These are phyloP conservation scores for Pseudogymnoascus sp. DNA, from an alignment of 2,329 filamentous ascomycete genomes.

Conservation along the genomic window DNA sequence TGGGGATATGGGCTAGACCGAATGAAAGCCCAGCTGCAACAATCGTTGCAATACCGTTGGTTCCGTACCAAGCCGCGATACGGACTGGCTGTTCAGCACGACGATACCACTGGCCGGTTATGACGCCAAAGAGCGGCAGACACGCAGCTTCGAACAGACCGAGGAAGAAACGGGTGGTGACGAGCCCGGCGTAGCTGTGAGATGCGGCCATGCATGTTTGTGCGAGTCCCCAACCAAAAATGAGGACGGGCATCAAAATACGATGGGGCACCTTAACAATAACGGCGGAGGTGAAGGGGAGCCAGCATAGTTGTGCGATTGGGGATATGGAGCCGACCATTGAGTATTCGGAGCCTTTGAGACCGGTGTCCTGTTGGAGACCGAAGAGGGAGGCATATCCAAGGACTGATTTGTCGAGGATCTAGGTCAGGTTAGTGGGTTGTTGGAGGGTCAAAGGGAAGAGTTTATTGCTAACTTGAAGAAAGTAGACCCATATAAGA, in stretches of 20 bases:
- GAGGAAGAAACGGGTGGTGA: conserved; percentile 77
- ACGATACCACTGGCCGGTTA: conserved; percentile 34
- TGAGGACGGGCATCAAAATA: conserved; percentile 46
- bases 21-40: conserved; percentile 27
- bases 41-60: conserved; percentile 27
- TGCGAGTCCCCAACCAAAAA: conserved; percentile 42
- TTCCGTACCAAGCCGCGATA: conserved; percentile 30
- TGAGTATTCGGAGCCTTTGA: conserved; percentile 45
- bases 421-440: conserved; percentile 25
- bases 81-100: conserved; percentile 33
- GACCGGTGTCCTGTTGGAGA: conserved; percentile 45
- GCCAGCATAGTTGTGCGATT: conserved; percentile 54
- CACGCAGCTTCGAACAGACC: conserved; percentile 63
- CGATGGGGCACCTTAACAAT: conserved; percentile 55
- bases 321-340: conserved; percentile 49
- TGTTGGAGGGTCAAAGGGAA: background rate
- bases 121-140: conserved; percentile 32
- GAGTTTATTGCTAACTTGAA: conserved; percentile 26
- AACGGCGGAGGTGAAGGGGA: conserved; percentile 50
- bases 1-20: conserved; percentile 38
- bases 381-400: conserved; percentile 53
- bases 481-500: conserved; percentile 39
- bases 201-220: conserved; percentile 39
- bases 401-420: conserved; percentile 43
- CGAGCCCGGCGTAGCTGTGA: conserved; percentile 62